These are phyloP conservation scores for Kluyveromyces lactis DNA, from an alignment of 805 yeast genomes.

Conservation along the genomic window DNA sequence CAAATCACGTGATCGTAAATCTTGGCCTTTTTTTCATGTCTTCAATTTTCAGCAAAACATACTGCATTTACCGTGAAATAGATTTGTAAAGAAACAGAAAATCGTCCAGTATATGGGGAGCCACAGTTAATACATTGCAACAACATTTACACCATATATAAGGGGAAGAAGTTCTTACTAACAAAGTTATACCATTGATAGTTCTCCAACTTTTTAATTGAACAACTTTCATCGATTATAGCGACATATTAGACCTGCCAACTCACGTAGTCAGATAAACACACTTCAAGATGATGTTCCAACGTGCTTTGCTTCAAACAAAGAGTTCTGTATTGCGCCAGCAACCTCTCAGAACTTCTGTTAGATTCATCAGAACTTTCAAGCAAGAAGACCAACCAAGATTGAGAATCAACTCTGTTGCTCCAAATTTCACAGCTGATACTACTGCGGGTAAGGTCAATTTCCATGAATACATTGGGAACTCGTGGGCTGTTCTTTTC, in stretches of 20 bases:
- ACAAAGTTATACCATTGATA: too few relatives aligned
- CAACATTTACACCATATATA: background rate
- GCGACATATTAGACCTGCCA: too few relatives aligned
- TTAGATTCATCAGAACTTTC: constrained; percentile 37
- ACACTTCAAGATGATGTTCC: constrained; percentile 21
- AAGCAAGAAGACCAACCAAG: constrained; percentile 49
- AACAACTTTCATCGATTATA: too few relatives aligned
- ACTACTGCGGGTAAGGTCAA: constrained; percentile 77
- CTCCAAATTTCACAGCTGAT: constrained; percentile 81
- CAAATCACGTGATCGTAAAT: too few relatives aligned
- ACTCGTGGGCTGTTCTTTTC: constrained; percentile 81
- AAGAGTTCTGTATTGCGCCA: constrained; percentile 17
- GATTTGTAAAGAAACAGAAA: too few relatives aligned
- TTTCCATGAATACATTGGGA: constrained; percentile 81
- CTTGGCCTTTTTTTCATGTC: too few relatives aligned
- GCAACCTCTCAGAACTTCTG: constrained; percentile 18
- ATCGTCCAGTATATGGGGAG: too few relatives aligned
- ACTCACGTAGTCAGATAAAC: too few relatives aligned
- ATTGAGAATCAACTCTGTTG: constrained; percentile 70
- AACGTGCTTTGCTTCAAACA: constrained; percentile 24
- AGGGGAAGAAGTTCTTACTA: too few relatives aligned
- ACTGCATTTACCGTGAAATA: too few relatives aligned
- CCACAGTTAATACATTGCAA: background rate
- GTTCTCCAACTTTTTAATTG: too few relatives aligned
- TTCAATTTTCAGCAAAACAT: too few relatives aligned